These are phyloP conservation scores for Dactylonectria macrodidyma DNA, from an alignment of 2,329 filamentous ascomycete genomes.

Conservation along the genomic window DNA sequence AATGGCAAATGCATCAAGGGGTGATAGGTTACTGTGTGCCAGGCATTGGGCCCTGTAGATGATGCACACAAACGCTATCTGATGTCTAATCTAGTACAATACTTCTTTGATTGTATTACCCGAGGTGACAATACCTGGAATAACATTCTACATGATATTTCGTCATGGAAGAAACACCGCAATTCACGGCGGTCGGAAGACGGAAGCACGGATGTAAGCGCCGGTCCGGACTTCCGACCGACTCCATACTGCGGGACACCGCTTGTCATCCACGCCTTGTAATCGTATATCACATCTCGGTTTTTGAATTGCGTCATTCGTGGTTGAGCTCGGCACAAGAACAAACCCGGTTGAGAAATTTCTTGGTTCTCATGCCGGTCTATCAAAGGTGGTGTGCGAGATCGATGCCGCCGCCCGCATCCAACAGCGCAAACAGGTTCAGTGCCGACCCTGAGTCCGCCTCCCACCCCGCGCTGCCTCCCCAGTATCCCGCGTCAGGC, in stretches of 20 bases:
- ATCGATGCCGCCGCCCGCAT: slow-evolving; percentile 68
- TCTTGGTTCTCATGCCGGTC: not conserved
- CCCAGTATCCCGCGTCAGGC: slow-evolving; percentile 59
- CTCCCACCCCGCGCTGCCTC: slow-evolving; percentile 55
- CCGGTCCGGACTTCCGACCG: not conserved
- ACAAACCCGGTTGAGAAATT: not conserved
- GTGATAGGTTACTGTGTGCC: no score
- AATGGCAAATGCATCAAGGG: no score
- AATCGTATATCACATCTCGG: not conserved
- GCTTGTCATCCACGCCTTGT: no score
- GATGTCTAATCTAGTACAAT: no score
- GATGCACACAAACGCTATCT: no score
- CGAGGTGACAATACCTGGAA: not conserved
- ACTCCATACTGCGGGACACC: not conserved
- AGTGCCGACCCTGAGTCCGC: slow-evolving; percentile 61
- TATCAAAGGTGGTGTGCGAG: slow-evolving; percentile 58
- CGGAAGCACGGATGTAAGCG: not conserved
- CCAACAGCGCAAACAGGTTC: slow-evolving; percentile 67
- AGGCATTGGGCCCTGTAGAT: no score
- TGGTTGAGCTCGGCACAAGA: not conserved
- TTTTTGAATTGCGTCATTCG: not conserved
- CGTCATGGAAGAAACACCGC: no score
- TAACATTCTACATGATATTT: no score
- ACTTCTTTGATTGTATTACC: no score
- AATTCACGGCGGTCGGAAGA: not conserved